phyloP scores from a whole-genome alignment of 495 filamentous ascomycete genomes.

The Talaromyces proteolyticus region DNA sequence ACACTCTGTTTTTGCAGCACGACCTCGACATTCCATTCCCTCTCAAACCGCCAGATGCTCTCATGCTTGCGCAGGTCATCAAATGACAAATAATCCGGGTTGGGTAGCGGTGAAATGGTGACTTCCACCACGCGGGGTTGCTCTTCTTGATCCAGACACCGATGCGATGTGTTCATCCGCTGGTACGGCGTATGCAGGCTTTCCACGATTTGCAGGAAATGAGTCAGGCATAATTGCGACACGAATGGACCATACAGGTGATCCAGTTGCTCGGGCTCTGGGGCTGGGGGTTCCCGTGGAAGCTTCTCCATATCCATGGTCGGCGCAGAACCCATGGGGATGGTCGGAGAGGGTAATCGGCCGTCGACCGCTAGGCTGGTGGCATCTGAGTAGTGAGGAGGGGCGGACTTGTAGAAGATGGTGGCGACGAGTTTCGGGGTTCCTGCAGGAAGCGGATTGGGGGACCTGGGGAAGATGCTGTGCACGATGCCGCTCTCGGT shows the following conservation, averaged over 20 bases:
- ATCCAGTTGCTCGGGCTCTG: constrained; percentile 61
- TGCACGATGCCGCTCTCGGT: constrained; percentile 40
- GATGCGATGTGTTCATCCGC: constrained; percentile 59
- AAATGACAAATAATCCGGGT: constrained; percentile 61
- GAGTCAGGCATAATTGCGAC: constrained; percentile 73
- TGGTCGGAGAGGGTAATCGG: constrained; percentile 30
- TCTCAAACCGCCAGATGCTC: constrained; percentile 74
- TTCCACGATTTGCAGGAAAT: constrained; percentile 72
- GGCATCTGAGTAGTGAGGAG: constrained; percentile 35
- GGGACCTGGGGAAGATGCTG: constrained; percentile 35
- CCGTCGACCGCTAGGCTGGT: constrained; percentile 17
- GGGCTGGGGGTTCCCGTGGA: constrained; percentile 63
- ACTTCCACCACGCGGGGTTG: constrained; percentile 67
- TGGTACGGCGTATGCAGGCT: constrained; percentile 57
- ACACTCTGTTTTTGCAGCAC: constrained; percentile 64
- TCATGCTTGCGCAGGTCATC: constrained; percentile 70
- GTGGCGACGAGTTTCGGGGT: constrained; percentile 39
- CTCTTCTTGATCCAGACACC: constrained; percentile 57
- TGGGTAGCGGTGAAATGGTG: constrained; percentile 60
- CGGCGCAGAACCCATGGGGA: constrained; percentile 51
- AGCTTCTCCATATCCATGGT: constrained; percentile 62
- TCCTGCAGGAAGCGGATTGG: constrained; percentile 28
- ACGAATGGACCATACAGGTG: constrained; percentile 72
- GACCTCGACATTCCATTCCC: constrained; percentile 82
- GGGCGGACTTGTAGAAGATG: constrained; percentile 40